Evolutionary conservation across 2,329 filamentous ascomycete genomes (phyloP).

Genomic region (Fusarium secorum): DNA sequence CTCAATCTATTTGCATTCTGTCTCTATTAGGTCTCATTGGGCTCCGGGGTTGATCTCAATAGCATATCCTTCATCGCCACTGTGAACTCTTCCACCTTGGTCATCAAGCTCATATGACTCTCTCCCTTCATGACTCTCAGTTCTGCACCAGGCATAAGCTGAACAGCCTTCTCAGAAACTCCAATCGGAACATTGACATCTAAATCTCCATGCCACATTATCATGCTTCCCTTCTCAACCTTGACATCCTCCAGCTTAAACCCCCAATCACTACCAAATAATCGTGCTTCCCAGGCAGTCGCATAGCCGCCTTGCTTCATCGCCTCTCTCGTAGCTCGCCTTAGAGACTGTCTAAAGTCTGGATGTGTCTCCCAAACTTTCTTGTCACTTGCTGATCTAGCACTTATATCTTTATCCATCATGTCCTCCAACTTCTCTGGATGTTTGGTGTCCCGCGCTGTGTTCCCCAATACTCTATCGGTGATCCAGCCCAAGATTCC

Average conservation of each 20-base stretch:
- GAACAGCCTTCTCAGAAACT: constrained; percentile 4
- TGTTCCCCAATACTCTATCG: background rate
- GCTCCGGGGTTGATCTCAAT: background rate
- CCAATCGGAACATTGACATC: constrained; percentile 19
- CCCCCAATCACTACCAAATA: constrained; percentile 22
- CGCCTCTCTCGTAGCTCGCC: background rate
- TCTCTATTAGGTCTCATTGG: background rate
- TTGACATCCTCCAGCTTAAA: constrained; percentile 20
- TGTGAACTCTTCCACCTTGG: background rate
- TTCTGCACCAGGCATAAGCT: constrained; percentile 10
- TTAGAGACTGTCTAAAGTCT: background rate
- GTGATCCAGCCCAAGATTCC: constrained; percentile 5
- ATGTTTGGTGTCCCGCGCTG: constrained; percentile 15
- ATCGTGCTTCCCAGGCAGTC: constrained; percentile 10
- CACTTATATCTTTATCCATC: constrained; percentile 16
- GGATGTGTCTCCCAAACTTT: background rate
- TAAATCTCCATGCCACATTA: constrained; percentile 21
- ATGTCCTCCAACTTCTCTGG: constrained; percentile 7
- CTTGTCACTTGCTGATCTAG: background rate
- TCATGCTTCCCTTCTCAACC: constrained; percentile 15
- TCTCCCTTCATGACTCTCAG: constrained; percentile 15
- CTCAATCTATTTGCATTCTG: background rate
- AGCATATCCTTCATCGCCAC: constrained; percentile 12
- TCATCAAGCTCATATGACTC: constrained; percentile 21
- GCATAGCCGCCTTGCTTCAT: constrained; percentile 21